Conservation (phyloP, 176 grass and related monocot species). For the Juncus effusus region DNA sequence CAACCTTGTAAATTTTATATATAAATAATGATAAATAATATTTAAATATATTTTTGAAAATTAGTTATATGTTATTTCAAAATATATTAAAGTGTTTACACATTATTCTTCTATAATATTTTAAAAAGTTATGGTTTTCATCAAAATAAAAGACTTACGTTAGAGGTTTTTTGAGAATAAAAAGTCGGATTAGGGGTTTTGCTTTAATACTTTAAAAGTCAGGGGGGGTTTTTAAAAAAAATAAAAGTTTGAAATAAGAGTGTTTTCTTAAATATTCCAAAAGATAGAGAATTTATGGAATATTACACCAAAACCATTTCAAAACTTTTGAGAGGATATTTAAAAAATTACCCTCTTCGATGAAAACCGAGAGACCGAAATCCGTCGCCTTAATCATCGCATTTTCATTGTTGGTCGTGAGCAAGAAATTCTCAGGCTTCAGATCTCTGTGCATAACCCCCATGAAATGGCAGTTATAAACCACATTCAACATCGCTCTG, state of each 20-base stretch:
- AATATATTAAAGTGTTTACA: too few relatives aligned
- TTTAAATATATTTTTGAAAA: too few relatives aligned
- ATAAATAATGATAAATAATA: too few relatives aligned
- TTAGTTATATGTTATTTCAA: too few relatives aligned
- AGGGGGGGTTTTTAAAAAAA: neutral
- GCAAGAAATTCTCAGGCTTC: conserved; percentile 42
- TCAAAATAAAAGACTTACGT: neutral
- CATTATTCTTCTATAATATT: too few relatives aligned
- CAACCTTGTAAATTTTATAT: too few relatives aligned
- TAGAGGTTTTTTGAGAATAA: neutral
- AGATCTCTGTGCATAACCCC: conserved; percentile 40
- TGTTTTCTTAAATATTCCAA: neutral
- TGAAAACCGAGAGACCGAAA: conserved; percentile 41
- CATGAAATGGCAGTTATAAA: conserved; percentile 44
- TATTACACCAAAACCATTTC: neutral
- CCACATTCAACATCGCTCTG: conserved; percentile 32
- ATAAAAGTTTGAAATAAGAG: neutral
- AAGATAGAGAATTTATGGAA: neutral
- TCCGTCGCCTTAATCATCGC: conserved; percentile 35
- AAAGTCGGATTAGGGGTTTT: neutral
- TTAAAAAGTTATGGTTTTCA: neutral
- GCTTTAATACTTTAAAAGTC: neutral
- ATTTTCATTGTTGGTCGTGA: conserved; percentile 29
- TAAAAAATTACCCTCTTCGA: conserved; percentile 24
- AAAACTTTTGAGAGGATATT: neutral